Conservation (phyloP, 768 basidiomycete species). For the Paxillus involutus region DNA sequence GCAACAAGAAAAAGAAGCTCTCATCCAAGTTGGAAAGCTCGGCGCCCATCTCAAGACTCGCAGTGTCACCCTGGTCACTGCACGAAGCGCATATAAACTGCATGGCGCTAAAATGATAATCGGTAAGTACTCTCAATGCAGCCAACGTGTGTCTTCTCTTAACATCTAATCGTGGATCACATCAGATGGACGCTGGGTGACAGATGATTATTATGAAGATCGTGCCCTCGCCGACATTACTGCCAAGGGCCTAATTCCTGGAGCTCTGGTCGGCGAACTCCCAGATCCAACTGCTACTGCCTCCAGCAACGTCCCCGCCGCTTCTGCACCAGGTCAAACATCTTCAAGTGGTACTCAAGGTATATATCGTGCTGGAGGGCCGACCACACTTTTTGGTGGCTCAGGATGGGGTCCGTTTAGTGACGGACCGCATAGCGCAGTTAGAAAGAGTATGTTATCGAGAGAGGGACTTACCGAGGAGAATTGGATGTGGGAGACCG, state of each 20-base stretch:
- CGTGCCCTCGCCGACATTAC: slow-evolving; percentile 75
- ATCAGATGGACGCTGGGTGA: slow-evolving; percentile 87
- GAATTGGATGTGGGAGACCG: slow-evolving; percentile 90
- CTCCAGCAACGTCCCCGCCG: slow-evolving; percentile 40
- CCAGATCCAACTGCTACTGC: slow-evolving; percentile 66
- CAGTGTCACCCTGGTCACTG: slow-evolving; percentile 91
- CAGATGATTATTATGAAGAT: slow-evolving; percentile 95
- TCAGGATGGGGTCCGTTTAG: slow-evolving; percentile 86
- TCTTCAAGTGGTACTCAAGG: slow-evolving; percentile 54
- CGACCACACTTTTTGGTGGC: slow-evolving; percentile 88
- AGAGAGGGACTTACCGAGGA: slow-evolving; percentile 83
- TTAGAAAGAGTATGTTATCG: slow-evolving; percentile 74
- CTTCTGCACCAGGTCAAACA: slow-evolving; percentile 25
- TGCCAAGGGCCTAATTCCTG: slow-evolving; percentile 79
- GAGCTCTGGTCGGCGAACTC: slow-evolving; percentile 81
- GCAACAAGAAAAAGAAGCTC: slow-evolving; percentile 87
- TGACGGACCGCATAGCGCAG: slow-evolving; percentile 82
- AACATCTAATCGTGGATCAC: not conserved
- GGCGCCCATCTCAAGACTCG: slow-evolving; percentile 86
- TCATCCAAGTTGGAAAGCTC: slow-evolving; percentile 86
- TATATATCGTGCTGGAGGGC: slow-evolving; percentile 87
- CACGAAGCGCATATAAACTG: slow-evolving; percentile 90
- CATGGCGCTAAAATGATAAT: slow-evolving; percentile 91
- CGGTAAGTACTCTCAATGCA: slow-evolving; percentile 46
- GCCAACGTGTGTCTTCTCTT: not conserved